Percentiles rank a stretch among this genome's conserved stretches.
Evolutionary conservation across 257 asterid genomes (phyloP).

Genomic region (Salvia splendens): DNA sequence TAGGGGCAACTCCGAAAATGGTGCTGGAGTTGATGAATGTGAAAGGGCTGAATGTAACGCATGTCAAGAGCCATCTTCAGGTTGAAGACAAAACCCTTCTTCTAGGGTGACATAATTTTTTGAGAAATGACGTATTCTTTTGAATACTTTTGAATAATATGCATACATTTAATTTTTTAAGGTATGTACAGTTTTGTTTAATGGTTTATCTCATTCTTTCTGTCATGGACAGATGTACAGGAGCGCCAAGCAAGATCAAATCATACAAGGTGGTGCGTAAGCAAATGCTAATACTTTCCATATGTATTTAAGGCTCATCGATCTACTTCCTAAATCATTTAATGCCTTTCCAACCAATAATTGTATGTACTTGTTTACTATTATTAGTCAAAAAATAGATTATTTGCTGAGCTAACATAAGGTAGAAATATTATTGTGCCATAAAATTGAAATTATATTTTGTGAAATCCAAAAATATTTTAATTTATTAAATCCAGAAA

Average conservation of each 20-base stretch:
- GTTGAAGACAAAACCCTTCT: slow-evolving; percentile 41
- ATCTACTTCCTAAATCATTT: neutral
- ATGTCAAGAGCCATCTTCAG: slow-evolving; percentile 88
- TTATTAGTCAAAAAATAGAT: too few species aligned
- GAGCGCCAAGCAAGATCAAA: slow-evolving; percentile 65
- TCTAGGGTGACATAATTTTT: slow-evolving; percentile 7
- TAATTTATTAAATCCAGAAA: too few species aligned
- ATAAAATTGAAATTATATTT: too few species aligned
- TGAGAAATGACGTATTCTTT: slow-evolving; percentile 15
- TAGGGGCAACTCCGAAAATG: slow-evolving; percentile 87
- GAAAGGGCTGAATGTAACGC: slow-evolving; percentile 68
- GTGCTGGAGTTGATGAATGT: slow-evolving; percentile 78
- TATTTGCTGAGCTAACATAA: too few species aligned
- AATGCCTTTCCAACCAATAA: neutral
- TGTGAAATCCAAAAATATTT: too few species aligned
- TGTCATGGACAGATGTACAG: slow-evolving; percentile 69
- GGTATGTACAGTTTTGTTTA: slow-evolving; percentile 10
- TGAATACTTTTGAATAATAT: neutral
- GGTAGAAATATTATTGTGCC: too few species aligned
- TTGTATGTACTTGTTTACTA: too few species aligned
- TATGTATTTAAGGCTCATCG: neutral
- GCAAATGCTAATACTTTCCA: neutral
- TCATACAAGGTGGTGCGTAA: slow-evolving; percentile 51
- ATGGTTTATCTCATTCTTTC: slow-evolving; percentile 17
- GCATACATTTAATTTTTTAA: neutral